Percentiles rank a stretch among this genome's conserved stretches.
phyloP scores from a whole-genome alignment of 768 basidiomycete species.

The Tricholoma hemisulphureum region DNA sequence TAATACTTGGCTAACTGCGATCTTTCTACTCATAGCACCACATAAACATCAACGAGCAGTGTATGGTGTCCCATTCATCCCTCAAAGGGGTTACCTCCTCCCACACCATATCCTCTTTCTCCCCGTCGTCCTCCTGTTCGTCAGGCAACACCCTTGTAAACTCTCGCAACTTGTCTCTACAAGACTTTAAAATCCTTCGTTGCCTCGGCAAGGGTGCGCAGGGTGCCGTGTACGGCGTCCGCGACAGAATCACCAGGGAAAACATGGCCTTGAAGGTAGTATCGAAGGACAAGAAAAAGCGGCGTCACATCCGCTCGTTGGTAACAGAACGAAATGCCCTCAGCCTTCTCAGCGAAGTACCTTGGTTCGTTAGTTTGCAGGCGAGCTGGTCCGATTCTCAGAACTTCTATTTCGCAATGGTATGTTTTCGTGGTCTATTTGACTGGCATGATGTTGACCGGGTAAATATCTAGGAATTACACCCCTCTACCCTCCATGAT shows the following conservation, averaged over 20 bases:
- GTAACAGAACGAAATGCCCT: constrained; percentile 14
- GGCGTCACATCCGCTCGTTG: not conserved
- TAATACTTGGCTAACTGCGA: too few relatives aligned
- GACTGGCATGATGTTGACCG: not conserved
- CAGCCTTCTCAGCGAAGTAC: constrained; percentile 1
- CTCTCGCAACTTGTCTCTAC: not conserved
- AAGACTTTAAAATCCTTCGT: constrained; percentile 9
- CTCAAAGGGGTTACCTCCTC: too few relatives aligned
- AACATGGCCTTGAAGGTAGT: constrained; percentile 13
- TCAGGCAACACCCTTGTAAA: not conserved
- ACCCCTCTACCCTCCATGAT: constrained; percentile 14
- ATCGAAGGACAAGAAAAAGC: not conserved
- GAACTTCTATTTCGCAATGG: constrained; percentile 17
- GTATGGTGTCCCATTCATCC: too few relatives aligned
- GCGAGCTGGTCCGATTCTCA: constrained; percentile 15
- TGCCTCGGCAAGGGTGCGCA: constrained; percentile 13
- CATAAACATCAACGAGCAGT: too few relatives aligned
- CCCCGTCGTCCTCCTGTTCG: not conserved
- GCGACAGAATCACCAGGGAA: not conserved
- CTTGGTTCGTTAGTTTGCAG: constrained; percentile 12
- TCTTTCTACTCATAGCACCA: too few relatives aligned
- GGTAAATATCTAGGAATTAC: constrained; percentile 4
- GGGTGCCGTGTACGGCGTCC: constrained; percentile 14
- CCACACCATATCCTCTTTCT: not conserved
- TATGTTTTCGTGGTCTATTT: constrained; percentile 1